These are phyloP conservation scores for Scheffersomyces stipitis DNA, from an alignment of 805 yeast genomes.

Conservation along the genomic window DNA sequence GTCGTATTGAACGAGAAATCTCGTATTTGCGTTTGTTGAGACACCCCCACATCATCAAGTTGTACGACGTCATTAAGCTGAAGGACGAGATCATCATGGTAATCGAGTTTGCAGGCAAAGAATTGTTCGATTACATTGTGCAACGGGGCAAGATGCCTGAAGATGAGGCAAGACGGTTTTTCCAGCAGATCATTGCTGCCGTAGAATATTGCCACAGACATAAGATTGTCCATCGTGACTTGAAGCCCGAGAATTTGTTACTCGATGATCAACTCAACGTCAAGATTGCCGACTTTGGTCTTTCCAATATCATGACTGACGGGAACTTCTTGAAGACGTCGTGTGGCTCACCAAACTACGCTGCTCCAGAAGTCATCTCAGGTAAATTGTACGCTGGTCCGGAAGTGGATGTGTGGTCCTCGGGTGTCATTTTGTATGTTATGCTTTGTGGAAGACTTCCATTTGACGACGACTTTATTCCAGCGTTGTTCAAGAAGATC, in stretches of 20 bases:
- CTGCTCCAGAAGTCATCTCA: slow-evolving; percentile 32
- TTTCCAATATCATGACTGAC: slow-evolving; percentile 32
- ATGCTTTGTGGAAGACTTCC: slow-evolving; percentile 32
- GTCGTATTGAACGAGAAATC: slow-evolving; percentile 28
- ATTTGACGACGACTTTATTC: slow-evolving; percentile 30
- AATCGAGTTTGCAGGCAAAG: slow-evolving; percentile 30
- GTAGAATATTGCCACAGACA: slow-evolving; percentile 32
- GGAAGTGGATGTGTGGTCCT: slow-evolving; percentile 31
- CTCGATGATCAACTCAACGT: slow-evolving; percentile 30
- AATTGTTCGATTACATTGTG: slow-evolving; percentile 29
- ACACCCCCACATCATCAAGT: slow-evolving; percentile 32
- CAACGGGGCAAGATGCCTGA: slow-evolving; percentile 31
- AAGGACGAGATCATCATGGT: slow-evolving; percentile 33
- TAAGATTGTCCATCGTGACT: slow-evolving; percentile 57
- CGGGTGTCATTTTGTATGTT: slow-evolving; percentile 29
- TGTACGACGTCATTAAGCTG: slow-evolving; percentile 30
- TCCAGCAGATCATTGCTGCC: slow-evolving; percentile 31
- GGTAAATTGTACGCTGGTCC: slow-evolving; percentile 33
- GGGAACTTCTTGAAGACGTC: slow-evolving; percentile 30
- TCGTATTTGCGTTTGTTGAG: slow-evolving; percentile 27
- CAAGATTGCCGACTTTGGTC: slow-evolving; percentile 29
- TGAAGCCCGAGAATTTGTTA: slow-evolving; percentile 74
- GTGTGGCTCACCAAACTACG: slow-evolving; percentile 32
- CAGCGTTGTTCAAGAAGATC: slow-evolving; percentile 30
- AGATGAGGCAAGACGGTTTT: slow-evolving; percentile 28